A percentile compares a stretch with the other conserved stretches of the same genome.
Conservation (phyloP, 192 early-diverging fungal genomes). For the Coemansia sp. region DNA sequence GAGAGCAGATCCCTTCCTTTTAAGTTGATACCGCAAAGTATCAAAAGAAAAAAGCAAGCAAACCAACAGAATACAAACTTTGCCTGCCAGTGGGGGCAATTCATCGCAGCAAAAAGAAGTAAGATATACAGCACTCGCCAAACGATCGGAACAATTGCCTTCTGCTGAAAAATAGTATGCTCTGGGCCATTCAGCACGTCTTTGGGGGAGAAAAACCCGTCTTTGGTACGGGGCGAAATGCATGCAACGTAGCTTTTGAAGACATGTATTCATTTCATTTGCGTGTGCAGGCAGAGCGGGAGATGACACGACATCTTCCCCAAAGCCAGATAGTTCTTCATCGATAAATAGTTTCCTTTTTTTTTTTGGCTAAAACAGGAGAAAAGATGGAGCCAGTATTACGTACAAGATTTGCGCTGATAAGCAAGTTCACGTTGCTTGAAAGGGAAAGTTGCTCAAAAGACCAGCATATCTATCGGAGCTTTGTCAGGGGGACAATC, state of each 20-base stretch:
- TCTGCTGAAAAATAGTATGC: neutral
- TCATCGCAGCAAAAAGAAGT: neutral
- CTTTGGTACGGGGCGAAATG: neutral
- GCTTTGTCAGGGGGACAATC: neutral
- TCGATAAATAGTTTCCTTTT: neutral
- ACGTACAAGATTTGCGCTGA: neutral
- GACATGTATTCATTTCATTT: neutral
- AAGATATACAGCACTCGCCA: neutral
- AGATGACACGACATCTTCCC: neutral
- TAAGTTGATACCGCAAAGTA: neutral
- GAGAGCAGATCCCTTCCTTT: neutral
- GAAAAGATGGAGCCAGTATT: neutral
- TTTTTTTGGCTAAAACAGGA: too few species aligned
- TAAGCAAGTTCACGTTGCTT: too few species aligned
- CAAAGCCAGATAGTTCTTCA: neutral
- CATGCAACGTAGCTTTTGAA: neutral
- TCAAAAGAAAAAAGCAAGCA: neutral
- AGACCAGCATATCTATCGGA: neutral
- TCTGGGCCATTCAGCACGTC: neutral
- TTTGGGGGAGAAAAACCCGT: neutral
- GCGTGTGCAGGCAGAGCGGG: neutral
- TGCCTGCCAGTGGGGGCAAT: neutral
- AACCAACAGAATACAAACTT: neutral
- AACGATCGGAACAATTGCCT: neutral
- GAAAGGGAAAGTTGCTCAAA: neutral